These are phyloP conservation scores for Chlamydomonas schloesseri DNA, from an alignment of 139 green algal genomes.

Conservation along the genomic window DNA sequence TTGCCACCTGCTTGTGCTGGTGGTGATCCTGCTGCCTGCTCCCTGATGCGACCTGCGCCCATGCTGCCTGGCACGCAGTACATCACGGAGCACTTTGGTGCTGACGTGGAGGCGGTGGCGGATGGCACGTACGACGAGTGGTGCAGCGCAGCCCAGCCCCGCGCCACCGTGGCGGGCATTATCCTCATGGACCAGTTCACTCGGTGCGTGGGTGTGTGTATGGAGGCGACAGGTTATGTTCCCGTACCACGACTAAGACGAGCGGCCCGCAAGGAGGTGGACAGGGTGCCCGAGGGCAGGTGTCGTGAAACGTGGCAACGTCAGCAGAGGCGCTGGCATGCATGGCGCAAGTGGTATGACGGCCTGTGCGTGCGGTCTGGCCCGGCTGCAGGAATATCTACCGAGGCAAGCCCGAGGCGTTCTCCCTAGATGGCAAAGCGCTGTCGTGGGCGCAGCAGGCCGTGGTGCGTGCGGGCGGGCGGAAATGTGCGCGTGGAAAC, in stretches of 20 bases:
- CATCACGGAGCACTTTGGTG: conserved; percentile 47
- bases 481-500: too few species aligned
- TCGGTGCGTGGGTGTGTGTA: background rate
- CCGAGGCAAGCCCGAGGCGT: conserved; percentile 57
- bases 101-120: conserved; percentile 29
- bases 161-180: conserved; percentile 56
- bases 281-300: too few species aligned
- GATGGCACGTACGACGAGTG: conserved; percentile 49
- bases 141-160: background rate
- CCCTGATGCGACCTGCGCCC: background rate
- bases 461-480: conserved; percentile 24
- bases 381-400: conserved; percentile 51
- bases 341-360: too few species aligned
- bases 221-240: background rate
- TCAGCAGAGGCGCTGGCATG: too few species aligned
- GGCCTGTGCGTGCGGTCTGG: too few species aligned
- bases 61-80: conserved; percentile 36
- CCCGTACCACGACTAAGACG: background rate
- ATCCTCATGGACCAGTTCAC: conserved; percentile 72
- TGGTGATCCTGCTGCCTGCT: too few species aligned
- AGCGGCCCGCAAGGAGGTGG: too few species aligned
- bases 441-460: conserved; percentile 50
- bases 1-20: too few species aligned
- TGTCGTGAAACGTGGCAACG: too few species aligned
- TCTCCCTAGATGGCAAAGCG: conserved; percentile 51